These are phyloP conservation scores for Cryptosporidium parvum DNA, from an alignment of 169 alveolate genomes.

Conservation along the genomic window DNA sequence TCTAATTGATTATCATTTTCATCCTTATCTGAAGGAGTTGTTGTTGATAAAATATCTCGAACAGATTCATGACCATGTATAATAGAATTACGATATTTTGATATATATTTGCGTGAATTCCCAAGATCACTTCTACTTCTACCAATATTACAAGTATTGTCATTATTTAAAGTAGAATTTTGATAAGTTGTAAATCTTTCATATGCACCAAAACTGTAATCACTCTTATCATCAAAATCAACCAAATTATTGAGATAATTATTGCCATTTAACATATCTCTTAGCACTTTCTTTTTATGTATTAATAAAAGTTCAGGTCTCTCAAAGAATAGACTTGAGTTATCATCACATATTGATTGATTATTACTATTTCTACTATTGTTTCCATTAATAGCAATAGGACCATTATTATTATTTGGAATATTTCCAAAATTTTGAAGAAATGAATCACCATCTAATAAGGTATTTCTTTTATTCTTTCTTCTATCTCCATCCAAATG, in stretches of 20 bases:
- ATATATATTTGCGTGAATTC: not conserved
- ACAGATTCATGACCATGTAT: not conserved
- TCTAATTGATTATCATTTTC: conserved; percentile 19
- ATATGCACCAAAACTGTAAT: not conserved
- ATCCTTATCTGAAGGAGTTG: conserved; percentile 33
- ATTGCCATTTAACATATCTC: conserved; percentile 31
- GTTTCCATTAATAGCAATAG: not conserved
- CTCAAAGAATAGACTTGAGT: not conserved
- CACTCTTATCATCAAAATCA: conserved; percentile 51
- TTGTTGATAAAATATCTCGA: conserved; percentile 23
- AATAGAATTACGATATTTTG: not conserved
- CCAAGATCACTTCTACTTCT: conserved; percentile 1
- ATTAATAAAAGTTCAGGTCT: conserved; percentile 41
- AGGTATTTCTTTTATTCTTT: not conserved
- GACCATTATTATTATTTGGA: not conserved
- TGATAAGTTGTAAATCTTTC: not conserved
- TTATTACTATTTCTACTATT: conserved; percentile 1
- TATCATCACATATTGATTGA: conserved; percentile 13
- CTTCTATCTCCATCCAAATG: not conserved
- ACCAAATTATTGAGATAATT: conserved; percentile 17
- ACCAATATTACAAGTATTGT: not conserved
- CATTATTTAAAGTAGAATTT: not conserved
- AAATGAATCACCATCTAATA: not conserved
- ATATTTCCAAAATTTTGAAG: not conserved
- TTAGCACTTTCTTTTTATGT: conserved; percentile 26